A percentile compares a stretch with the other conserved stretches of the same genome.
Conservation (phyloP, 2,329 filamentous ascomycete species). For the Pseudogymnoascus pannorum region DNA sequence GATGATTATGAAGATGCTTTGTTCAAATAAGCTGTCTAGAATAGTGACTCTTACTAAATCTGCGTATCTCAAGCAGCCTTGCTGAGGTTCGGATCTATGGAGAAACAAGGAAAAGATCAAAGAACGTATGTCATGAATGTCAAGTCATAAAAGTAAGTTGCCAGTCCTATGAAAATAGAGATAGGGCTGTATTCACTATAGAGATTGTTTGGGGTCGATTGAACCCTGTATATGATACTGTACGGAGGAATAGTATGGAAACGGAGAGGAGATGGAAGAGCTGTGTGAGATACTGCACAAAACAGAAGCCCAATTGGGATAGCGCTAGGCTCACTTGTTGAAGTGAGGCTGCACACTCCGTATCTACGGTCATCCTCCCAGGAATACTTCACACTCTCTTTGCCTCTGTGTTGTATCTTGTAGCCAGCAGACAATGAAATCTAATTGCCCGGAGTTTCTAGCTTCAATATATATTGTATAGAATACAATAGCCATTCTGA, state of each 20-base stretch:
- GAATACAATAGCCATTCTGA: not conserved
- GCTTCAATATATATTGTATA: not conserved
- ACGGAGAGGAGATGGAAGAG: too few species aligned
- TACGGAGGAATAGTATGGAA: too few species aligned
- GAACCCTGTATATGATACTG: not conserved
- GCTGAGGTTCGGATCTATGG: not conserved
- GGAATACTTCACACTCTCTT: not conserved
- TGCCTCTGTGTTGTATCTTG: not conserved
- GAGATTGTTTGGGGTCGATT: not conserved
- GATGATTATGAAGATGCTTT: not conserved
- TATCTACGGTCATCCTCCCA: not conserved
- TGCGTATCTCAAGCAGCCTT: not conserved
- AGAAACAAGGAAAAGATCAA: not conserved
- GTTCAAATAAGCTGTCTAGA: not conserved
- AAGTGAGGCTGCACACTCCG: not conserved
- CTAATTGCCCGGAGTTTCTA: not conserved
- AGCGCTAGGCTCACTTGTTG: not conserved
- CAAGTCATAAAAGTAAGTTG: not conserved
- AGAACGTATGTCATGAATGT: not conserved
- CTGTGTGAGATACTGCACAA: not conserved
- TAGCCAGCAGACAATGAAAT: not conserved
- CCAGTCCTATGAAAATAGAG: not conserved
- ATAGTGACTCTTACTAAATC: not conserved
- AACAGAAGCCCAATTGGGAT: not conserved
- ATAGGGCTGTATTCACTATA: not conserved